Evolutionary conservation across 192 early-diverging fungal species (phyloP), one percentile per base, ranked within the genome.

Genomic region (Helicostylum pulchrum): DNA sequence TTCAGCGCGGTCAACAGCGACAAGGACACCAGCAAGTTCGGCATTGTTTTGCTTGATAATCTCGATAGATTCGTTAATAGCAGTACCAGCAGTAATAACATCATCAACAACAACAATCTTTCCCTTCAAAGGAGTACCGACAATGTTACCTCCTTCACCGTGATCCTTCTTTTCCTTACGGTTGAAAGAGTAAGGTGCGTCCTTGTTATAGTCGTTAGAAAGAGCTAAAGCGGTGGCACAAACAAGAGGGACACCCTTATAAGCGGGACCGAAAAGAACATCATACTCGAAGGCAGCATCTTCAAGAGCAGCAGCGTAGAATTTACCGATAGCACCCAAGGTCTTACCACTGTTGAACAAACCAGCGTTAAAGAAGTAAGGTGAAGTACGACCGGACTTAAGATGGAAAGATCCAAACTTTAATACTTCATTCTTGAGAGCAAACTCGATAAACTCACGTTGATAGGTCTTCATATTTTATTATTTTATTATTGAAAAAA

Each of bases 141-240:
- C 95, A 67, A 97, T 97, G 61, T 74, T 86, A 43, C 97, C 97
- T 32, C 97, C 97, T 73, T 99, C 97, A 50, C 95, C 97, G 70
- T 99, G 97, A 73, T 99, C 94, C 81, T 99, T 99, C 78, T 87
- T 89, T 72, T 99, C 97, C 78, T 99, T 99, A 70, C 97, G 85
- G 84, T 99, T 98, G 79, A 99, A 99, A 48, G 85, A 78, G 72
- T 91, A 99, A 10, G 94, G 91, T 11, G 88, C 87, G 46, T 89
- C 78, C 30, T 76, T 71, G 20, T 76, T 62, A 45, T 89, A 79
- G 17, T 60, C 78, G 32, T 68, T 74, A 14, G 85, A 81, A 56
- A 99, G 78, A 4, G 91, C 83, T 39, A 98, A 85, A 34, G 88
- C 88, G 0, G 92, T 87, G 6, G 94, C 76, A 17, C 90, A 85